Evolutionary conservation across 805 yeast genomes (phyloP).

Genomic region (Sungouiella thailandica): DNA sequence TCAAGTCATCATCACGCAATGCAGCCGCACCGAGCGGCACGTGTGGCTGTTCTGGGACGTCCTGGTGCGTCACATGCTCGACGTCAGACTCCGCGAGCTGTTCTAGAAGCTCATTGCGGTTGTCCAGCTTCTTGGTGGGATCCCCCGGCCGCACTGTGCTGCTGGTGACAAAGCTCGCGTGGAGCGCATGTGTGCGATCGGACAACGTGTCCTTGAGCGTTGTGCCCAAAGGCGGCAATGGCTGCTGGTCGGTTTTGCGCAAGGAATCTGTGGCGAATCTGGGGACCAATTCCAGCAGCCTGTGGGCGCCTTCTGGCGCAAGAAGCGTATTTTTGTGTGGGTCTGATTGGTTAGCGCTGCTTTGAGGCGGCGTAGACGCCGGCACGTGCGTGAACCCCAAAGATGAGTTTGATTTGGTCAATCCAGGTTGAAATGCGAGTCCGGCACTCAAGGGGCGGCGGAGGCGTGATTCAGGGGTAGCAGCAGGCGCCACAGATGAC

Average conservation of each 20-base stretch:
- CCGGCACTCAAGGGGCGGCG: slow-evolving; percentile 4
- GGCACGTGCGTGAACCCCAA: slow-evolving; percentile 27
- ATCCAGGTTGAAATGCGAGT: slow-evolving; percentile 17
- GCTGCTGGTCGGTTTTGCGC: slow-evolving; percentile 11
- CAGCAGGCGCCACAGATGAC: slow-evolving; percentile 11
- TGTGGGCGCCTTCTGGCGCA: slow-evolving; percentile 15
- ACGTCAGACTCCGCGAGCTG: slow-evolving; percentile 31
- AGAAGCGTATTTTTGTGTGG: slow-evolving; percentile 14
- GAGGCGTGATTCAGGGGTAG: slow-evolving; percentile 1
- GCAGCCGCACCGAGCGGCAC: slow-evolving; percentile 18
- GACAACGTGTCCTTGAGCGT: slow-evolving; percentile 12
- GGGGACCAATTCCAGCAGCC: slow-evolving; percentile 19
- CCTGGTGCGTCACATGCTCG: slow-evolving; percentile 42
- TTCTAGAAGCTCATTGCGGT: slow-evolving; percentile 10
- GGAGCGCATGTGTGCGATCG: slow-evolving; percentile 14
- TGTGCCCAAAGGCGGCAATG: slow-evolving; percentile 9
- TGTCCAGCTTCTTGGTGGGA: slow-evolving; percentile 21
- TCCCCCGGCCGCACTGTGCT: slow-evolving; percentile 17
- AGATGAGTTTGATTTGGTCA: slow-evolving; percentile 33
- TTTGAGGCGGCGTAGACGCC: background rate
- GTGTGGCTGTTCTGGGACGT: slow-evolving; percentile 15
- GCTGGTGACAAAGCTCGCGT: slow-evolving; percentile 16
- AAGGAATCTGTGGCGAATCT: slow-evolving; percentile 22
- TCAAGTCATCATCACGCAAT: slow-evolving; percentile 18
- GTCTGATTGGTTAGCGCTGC: slow-evolving; percentile 2